These are phyloP conservation scores for Withania somnifera DNA, from an alignment of 305 asterid species.

Conservation along the genomic window DNA sequence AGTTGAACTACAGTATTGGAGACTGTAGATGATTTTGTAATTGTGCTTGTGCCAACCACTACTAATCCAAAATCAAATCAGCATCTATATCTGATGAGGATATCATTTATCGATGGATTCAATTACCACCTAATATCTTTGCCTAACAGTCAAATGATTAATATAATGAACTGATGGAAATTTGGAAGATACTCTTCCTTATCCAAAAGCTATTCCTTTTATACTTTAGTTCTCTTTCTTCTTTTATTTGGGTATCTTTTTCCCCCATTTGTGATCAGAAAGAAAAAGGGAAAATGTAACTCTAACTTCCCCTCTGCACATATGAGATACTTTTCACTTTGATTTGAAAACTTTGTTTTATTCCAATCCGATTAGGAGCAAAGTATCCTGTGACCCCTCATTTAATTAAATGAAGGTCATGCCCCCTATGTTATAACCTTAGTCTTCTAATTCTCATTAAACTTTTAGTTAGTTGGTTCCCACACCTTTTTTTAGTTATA, in stretches of 20 bases:
- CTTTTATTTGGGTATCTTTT: neutral
- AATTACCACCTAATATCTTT: neutral
- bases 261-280: neutral
- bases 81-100: neutral
- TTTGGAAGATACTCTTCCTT: neutral
- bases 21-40: neutral
- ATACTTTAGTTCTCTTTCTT: neutral
- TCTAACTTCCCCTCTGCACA: neutral
- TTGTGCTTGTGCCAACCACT: neutral
- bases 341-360: constrained; percentile 15
- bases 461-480: constrained; percentile 4
- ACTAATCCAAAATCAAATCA: neutral
- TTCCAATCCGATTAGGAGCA: constrained; percentile 20
- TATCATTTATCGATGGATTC: neutral
- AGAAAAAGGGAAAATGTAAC: neutral
- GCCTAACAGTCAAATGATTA: neutral
- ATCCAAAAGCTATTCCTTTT: neutral
- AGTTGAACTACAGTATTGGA: neutral
- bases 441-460: constrained; percentile 6
- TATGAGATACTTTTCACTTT: neutral
- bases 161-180: neutral
- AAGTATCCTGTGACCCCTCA: constrained; percentile 14
- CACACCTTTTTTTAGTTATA: neutral
- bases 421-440: neutral
- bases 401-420: neutral